Evolutionary conservation across 768 basidiomycete genomes (phyloP).

Genomic region (Gloeophyllum trabeum): DNA sequence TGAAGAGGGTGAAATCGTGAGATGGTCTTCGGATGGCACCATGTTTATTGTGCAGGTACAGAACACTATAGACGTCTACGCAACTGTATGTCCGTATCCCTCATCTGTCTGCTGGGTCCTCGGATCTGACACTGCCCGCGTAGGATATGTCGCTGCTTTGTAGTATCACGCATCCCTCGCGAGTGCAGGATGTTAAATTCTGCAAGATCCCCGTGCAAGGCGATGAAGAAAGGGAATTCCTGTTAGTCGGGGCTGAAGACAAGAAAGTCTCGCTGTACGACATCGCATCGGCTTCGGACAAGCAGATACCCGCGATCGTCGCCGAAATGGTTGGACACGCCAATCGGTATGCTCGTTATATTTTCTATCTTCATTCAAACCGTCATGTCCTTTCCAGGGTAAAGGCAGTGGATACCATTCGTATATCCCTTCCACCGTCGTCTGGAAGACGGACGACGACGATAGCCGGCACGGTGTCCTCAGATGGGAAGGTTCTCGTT

Average conservation of each 20-base stretch:
- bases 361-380: background rate
- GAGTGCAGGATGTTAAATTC: constrained; percentile 81
- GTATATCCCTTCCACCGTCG: constrained; percentile 40
- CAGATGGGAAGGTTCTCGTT: constrained; percentile 77
- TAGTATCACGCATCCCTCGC: constrained; percentile 64
- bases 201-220: constrained; percentile 39
- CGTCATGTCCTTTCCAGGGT: constrained; percentile 34
- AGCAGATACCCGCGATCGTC: constrained; percentile 37
- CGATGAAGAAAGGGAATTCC: constrained; percentile 38
- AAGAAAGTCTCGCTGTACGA: constrained; percentile 77
- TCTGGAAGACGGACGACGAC: constrained; percentile 37
- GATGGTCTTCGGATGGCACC: constrained; percentile 73
- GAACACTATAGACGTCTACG: constrained; percentile 72
- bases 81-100: constrained; percentile 37
- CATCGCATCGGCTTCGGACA: constrained; percentile 26
- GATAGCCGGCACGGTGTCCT: constrained; percentile 69
- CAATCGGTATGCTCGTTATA: constrained; percentile 55
- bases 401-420: constrained; percentile 65
- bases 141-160: constrained; percentile 75
- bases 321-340: constrained; percentile 71
- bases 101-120: background rate
- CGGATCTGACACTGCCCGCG: background rate
- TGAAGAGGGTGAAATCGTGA: constrained; percentile 84
- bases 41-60: constrained; percentile 74
- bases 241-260: constrained; percentile 85